These are phyloP conservation scores for Cynara cardunculus DNA, from an alignment of 129 eudicot genomes.

Conservation along the genomic window DNA sequence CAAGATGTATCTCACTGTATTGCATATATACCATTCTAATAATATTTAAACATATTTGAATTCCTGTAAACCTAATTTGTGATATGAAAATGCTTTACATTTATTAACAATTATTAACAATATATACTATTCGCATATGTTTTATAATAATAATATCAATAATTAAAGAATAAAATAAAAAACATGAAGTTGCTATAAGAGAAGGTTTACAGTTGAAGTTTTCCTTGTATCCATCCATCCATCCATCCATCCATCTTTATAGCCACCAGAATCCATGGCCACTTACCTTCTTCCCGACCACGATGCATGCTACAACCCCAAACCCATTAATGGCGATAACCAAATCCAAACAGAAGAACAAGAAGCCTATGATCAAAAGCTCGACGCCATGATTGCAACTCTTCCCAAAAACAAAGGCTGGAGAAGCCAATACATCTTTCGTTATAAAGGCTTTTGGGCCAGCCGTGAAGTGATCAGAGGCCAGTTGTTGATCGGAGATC, in stretches of 20 bases:
- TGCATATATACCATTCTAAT: too few species aligned
- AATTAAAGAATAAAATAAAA: too few species aligned
- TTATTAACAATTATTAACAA: too few species aligned
- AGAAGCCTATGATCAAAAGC: background rate
- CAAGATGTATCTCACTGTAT: too few species aligned
- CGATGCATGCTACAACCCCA: background rate
- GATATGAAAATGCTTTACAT: background rate
- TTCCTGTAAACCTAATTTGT: too few species aligned
- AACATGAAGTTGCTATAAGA: background rate
- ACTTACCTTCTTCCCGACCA: slow-evolving; percentile 18
- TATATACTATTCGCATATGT: background rate
- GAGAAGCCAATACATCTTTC: slow-evolving; percentile 27
- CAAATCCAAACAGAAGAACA: background rate
- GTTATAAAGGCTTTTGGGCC: slow-evolving; percentile 39
- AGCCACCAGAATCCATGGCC: slow-evolving; percentile 11
- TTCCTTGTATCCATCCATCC: background rate
- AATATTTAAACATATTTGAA: too few species aligned
- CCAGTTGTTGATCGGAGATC: slow-evolving; percentile 9
- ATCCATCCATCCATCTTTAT: background rate
- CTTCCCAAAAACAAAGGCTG: slow-evolving; percentile 42
- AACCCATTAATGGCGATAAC: background rate
- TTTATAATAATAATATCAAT: too few species aligned
- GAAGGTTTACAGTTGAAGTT: background rate
- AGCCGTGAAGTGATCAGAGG: slow-evolving; percentile 21
- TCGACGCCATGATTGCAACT: background rate